These are phyloP conservation scores for Cichorium intybus DNA, from an alignment of 140 eudicot genomes.

Conservation along the genomic window DNA sequence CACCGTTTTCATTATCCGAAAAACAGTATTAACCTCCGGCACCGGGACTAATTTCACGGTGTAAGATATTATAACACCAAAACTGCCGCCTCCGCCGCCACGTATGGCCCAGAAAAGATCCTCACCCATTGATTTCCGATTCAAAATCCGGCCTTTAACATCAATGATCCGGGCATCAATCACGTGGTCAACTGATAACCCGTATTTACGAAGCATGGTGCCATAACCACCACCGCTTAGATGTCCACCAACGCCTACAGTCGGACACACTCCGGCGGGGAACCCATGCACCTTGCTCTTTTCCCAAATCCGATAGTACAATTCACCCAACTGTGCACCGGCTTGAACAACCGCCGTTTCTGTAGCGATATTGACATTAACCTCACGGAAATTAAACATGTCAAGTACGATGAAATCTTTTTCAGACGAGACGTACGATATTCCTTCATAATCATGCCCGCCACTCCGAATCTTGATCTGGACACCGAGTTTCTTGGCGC, in stretches of 20 bases:
- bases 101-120: constrained; percentile 48
- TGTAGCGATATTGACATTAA: constrained; percentile 9
- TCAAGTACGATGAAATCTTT: constrained; percentile 35
- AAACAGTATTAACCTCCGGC: constrained; percentile 30
- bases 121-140: constrained; percentile 42
- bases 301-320: constrained; percentile 33
- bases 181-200: constrained; percentile 37
- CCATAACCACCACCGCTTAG: constrained; percentile 43
- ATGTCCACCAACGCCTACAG: constrained; percentile 43
- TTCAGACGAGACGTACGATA: constrained; percentile 25
- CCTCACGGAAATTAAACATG: constrained; percentile 21
- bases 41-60: constrained; percentile 35
- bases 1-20: constrained; percentile 16
- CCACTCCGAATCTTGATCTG: constrained; percentile 39
- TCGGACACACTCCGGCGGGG: constrained; percentile 38
- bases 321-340: constrained; percentile 41
- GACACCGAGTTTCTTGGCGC: constrained; percentile 25
- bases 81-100: constrained; percentile 42
- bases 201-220: constrained; percentile 44
- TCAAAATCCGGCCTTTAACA: constrained; percentile 23
- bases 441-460: constrained; percentile 43
- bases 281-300: constrained; percentile 36
- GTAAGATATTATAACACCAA: constrained; percentile 36
- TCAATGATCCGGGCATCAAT: constrained; percentile 34
- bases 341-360: constrained; percentile 34